Percentiles rank a stretch among this genome's conserved stretches.
Evolutionary conservation across 1,284 basidiomycete genomes (phyloP).

Genomic region (Cryptococcus sp.): DNA sequence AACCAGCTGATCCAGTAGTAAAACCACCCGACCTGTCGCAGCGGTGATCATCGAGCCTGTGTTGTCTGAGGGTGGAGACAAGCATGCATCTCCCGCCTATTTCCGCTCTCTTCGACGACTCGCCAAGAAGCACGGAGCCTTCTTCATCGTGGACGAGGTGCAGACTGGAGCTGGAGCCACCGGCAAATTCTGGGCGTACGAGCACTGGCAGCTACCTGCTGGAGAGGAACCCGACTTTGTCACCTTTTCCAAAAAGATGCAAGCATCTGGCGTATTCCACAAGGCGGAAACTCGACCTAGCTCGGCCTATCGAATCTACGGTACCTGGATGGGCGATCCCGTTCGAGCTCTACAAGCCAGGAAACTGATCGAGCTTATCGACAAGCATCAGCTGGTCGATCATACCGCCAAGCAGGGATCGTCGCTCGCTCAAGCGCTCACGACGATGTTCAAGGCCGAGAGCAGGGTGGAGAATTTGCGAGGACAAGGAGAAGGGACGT

Average conservation of each 20-base stretch:
- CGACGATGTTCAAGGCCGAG: slow-evolving; percentile 11
- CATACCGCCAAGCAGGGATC: slow-evolving; percentile 22
- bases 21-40: slow-evolving; percentile 49
- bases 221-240: slow-evolving; percentile 52
- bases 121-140: slow-evolving; percentile 51
- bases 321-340: slow-evolving; percentile 46
- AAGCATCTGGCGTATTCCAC: slow-evolving; percentile 52
- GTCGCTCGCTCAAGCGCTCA: slow-evolving; percentile 14
- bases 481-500: slow-evolving; percentile 51
- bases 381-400: slow-evolving; percentile 17
- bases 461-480: slow-evolving; percentile 45
- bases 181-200: slow-evolving; percentile 55
- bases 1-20: slow-evolving; percentile 24
- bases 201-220: slow-evolving; percentile 50
- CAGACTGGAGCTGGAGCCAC: slow-evolving; percentile 55
- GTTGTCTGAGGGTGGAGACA: slow-evolving; percentile 55
- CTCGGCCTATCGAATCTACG: slow-evolving; percentile 50
- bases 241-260: slow-evolving; percentile 54
- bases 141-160: slow-evolving; percentile 52
- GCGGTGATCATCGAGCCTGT: slow-evolving; percentile 56
- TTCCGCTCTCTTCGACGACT: slow-evolving; percentile 51
- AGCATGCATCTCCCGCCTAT: slow-evolving; percentile 52
- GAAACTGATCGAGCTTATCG: slow-evolving; percentile 50
- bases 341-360: slow-evolving; percentile 52
- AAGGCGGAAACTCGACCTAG: slow-evolving; percentile 49